Percentiles rank a stretch among this genome's conserved stretches.
phyloP scores from a whole-genome alignment of 768 basidiomycete species.

The Roridomyces roridus region DNA sequence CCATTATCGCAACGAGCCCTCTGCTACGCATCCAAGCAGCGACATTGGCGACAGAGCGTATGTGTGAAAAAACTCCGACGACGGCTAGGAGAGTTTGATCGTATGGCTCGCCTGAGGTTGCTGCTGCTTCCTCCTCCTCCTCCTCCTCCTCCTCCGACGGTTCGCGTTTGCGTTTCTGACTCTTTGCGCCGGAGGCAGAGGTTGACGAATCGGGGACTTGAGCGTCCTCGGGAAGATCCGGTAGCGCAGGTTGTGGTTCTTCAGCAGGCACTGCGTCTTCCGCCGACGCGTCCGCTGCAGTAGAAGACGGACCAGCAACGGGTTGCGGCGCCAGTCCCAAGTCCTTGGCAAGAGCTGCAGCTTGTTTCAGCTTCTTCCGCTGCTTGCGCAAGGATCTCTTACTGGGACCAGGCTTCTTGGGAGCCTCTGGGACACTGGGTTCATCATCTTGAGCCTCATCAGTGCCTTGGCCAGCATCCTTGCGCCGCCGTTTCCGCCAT shows the following conservation, averaged over 20 bases:
- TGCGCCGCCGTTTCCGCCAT: slow-evolving; percentile 25
- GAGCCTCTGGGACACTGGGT: no score
- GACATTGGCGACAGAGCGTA: slow-evolving; percentile 51
- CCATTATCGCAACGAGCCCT: slow-evolving; percentile 34
- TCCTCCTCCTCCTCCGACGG: not conserved
- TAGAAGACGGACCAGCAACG: no score
- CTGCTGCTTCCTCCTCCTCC: not conserved
- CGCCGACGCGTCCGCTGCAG: no score
- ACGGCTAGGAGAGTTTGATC: slow-evolving; percentile 52
- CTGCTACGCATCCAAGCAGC: slow-evolving; percentile 55
- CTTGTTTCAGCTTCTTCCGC: not conserved
- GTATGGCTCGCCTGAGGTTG: slow-evolving; percentile 24
- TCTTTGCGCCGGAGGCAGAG: not conserved
- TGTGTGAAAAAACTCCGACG: slow-evolving; percentile 52
- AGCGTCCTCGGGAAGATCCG: no score
- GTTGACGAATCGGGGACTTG: not conserved
- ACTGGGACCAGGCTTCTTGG: not conserved
- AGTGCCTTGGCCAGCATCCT: slow-evolving; percentile 11
- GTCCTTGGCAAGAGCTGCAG: not conserved
- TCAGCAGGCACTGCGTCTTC: no score
- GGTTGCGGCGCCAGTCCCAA: not conserved
- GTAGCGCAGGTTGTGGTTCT: no score
- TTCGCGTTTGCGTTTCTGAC: slow-evolving; percentile 23
- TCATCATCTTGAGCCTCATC: not conserved
- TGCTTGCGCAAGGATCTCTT: slow-evolving; percentile 3